A percentile compares a stretch with the other conserved stretches of the same genome.
phyloP scores from a whole-genome alignment of 2,329 filamentous ascomycete genomes.

The Phoma sp. region DNA sequence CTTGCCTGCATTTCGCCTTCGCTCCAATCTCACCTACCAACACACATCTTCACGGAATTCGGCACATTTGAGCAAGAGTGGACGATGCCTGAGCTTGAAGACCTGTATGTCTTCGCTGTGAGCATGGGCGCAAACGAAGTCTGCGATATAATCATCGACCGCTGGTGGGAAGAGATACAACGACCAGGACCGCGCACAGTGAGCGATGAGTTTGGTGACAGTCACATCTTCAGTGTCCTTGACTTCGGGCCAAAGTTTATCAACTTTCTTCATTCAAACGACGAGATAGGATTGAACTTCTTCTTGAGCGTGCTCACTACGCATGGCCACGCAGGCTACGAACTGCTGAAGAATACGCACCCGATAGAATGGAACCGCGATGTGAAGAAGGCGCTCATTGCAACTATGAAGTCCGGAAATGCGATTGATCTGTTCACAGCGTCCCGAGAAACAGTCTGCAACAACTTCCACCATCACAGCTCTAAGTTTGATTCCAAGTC shows the following conservation, averaged over 20 bases:
- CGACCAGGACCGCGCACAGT: not conserved
- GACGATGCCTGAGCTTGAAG: not conserved
- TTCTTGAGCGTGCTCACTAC: not conserved
- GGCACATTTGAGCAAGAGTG: conserved; percentile 4
- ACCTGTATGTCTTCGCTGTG: not conserved
- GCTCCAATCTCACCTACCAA: not conserved
- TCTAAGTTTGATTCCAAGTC: too few relatives aligned
- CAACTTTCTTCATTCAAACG: not conserved
- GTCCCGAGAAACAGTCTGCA: not conserved
- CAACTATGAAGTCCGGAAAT: not conserved
- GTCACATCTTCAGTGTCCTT: not conserved
- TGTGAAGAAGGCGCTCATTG: not conserved
- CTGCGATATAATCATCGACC: not conserved
- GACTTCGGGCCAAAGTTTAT: not conserved
- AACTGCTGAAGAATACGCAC: not conserved
- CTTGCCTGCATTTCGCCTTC: not conserved
- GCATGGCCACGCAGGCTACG: not conserved
- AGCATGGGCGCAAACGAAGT: not conserved
- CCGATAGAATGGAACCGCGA: not conserved
- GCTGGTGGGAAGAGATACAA: not conserved
- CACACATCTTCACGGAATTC: not conserved
- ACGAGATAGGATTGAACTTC: not conserved
- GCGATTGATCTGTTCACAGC: not conserved
- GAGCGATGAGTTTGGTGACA: not conserved
- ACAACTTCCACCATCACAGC: not conserved